These are phyloP conservation scores for Ophiosphaerella korrae DNA, from an alignment of 2,329 filamentous ascomycete species.

Conservation along the genomic window DNA sequence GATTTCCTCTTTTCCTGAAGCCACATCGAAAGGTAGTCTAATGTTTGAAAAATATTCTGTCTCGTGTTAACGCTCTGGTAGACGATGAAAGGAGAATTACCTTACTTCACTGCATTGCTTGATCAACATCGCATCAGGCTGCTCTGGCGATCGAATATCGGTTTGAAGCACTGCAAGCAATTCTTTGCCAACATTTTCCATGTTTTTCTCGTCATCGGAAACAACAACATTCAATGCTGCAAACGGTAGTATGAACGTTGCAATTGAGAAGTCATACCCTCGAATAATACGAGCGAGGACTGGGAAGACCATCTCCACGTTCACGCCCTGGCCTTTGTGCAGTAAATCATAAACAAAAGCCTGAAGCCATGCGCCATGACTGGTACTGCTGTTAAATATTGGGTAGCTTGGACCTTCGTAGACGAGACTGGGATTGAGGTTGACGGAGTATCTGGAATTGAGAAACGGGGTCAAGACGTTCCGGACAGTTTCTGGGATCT, in stretches of 20 bases:
- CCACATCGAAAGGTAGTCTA: conserved; percentile 93
- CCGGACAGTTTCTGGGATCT: conserved; percentile 75
- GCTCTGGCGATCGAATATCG: conserved; percentile 57
- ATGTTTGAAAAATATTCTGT: conserved; percentile 82
- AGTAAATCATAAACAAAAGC: conserved; percentile 81
- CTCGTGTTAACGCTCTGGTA: conserved; percentile 23
- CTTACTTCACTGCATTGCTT: conserved; percentile 86
- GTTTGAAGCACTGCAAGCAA: conserved; percentile 75
- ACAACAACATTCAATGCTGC: conserved; percentile 82
- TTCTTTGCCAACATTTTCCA: conserved; percentile 71
- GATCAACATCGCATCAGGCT: conserved; percentile 72
- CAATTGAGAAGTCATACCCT: conserved; percentile 82
- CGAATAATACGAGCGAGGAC: conserved; percentile 81
- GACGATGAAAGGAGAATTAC: not conserved
- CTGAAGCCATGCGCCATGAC: conserved; percentile 82
- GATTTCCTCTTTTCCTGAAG: conserved; percentile 74
- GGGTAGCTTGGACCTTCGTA: conserved; percentile 64
- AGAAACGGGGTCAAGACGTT: conserved; percentile 89
- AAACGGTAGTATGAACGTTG: conserved; percentile 88
- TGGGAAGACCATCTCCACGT: conserved; percentile 78
- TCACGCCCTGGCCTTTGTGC: conserved; percentile 73
- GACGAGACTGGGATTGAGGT: conserved; percentile 34
- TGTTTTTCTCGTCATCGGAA: conserved; percentile 69
- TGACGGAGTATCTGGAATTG: conserved; percentile 79
- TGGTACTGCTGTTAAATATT: conserved; percentile 70